Percentiles rank a stretch among this genome's conserved stretches.
Evolutionary conservation across 169 alveolate species (phyloP).

Genomic region (Perkinsus chesapeaki): DNA sequence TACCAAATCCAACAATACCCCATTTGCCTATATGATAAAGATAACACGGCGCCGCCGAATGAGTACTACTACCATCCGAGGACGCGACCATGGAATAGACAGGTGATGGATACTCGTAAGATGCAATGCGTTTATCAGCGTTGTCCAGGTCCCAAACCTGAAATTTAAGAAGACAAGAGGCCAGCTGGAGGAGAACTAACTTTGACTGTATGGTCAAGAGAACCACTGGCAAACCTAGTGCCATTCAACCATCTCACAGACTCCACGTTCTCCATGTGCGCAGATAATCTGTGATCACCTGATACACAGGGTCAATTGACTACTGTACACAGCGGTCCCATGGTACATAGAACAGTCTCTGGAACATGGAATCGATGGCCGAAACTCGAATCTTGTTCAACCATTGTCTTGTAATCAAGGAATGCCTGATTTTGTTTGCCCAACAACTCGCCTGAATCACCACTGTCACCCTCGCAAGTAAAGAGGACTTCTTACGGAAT

Average conservation of each 20-base stretch:
- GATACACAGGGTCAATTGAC: neutral
- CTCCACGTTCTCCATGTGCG: neutral
- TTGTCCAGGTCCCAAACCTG: neutral
- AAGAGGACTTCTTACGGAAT: neutral
- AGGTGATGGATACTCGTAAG: neutral
- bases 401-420: neutral
- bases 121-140: neutral
- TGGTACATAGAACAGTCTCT: neutral
- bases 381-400: neutral
- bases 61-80: neutral
- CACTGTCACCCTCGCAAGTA: neutral
- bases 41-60: neutral
- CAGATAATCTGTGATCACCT: neutral
- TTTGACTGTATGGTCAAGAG: neutral
- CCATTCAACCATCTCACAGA: neutral
- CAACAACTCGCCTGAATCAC: neutral
- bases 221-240: neutral
- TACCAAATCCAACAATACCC: neutral
- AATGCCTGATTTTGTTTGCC: neutral
- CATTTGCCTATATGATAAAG: neutral
- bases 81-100: neutral
- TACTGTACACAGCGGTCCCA: neutral
- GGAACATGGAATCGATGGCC: neutral
- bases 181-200: neutral
- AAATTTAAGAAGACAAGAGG: neutral